Evolutionary conservation across 352 stramenopile species (phyloP), one percentile per base, ranked within the genome.

Genomic region (Globisporangium rhizosaccharum): DNA sequence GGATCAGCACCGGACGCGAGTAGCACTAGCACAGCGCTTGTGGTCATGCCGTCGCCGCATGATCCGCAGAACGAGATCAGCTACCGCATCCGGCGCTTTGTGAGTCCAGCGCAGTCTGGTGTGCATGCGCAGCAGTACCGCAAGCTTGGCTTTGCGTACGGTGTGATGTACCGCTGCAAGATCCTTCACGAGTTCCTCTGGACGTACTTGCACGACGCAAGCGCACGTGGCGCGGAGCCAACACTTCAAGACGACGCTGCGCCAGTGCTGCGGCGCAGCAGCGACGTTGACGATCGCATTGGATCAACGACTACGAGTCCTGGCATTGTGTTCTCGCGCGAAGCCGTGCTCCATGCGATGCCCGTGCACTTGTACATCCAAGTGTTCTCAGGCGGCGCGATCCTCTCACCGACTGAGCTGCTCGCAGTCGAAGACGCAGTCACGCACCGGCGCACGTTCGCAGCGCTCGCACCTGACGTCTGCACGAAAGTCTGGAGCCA

Each of bases 111-210:
- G 26, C 80, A 83, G 56, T 79, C 70, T 2, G 70, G 72, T 20
- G 56, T 76, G 7, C 82, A 91, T 56, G 78, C 65, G 3, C 70
- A 83, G 11, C 83, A 92, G 68, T 92, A 87, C 56, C 71, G 75
- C 41, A 86, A 83, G 30, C 75, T 92, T 15, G 83, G 83, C 0
- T 90, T 92, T 59, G 83, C 80, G 9, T 90, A 90, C 39, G 83
- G 83, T 9, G 80, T 90, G 28, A 92, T 92, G 80, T 92, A 81
- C 66, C 81, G 83, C 49, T 90, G 83, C 60, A 90, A 89, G 73
- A 62, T 73, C 52, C 73, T 92, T n/a, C 83, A 92, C 66, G 64
- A 67, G 46, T 90, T 87, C 61, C 61, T 92, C 26, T 92, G 80
- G 80, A 70, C 48, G 26, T 85, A 80, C 61, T 72, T 90, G 23